Evolutionary conservation across 1,284 basidiomycete genomes (phyloP).

Genomic region (Ganoderma boninense): DNA sequence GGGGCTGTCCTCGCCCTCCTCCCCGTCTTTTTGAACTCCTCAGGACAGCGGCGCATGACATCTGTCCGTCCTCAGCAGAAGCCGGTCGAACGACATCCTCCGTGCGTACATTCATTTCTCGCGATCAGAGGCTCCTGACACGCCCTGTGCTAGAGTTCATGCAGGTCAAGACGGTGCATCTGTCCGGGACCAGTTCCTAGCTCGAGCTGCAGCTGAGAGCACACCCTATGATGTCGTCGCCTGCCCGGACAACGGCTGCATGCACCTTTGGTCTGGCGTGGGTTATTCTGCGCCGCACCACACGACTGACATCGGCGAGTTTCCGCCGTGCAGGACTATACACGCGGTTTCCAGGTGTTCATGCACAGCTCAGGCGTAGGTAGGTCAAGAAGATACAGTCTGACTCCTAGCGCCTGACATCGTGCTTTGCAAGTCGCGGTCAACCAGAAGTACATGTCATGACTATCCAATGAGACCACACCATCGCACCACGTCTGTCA

Average conservation of each 20-base stretch:
- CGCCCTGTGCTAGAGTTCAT: slow-evolving; percentile 5
- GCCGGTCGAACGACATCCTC: background rate
- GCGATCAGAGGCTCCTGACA: slow-evolving; percentile 17
- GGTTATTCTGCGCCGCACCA: slow-evolving; percentile 16
- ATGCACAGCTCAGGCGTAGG: background rate
- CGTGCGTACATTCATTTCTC: slow-evolving; percentile 5
- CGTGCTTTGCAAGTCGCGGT: background rate
- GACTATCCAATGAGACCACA: background rate
- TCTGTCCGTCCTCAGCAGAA: background rate
- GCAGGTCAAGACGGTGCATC: slow-evolving; percentile 2
- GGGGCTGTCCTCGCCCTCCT: background rate
- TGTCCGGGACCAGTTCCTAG: slow-evolving; percentile 2
- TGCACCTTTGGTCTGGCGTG: background rate
- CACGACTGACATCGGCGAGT: slow-evolving; percentile 7
- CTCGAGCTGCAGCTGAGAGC: background rate
- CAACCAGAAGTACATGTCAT: background rate
- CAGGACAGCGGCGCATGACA: slow-evolving; percentile 19
- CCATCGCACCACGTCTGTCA: background rate
- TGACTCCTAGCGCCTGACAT: background rate
- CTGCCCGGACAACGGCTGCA: background rate
- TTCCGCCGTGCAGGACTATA: background rate
- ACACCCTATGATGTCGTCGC: background rate
- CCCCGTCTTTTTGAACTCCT: slow-evolving; percentile 13
- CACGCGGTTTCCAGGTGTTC: background rate
- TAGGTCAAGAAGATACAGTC: too few species aligned